Conservation (phyloP, 2,329 filamentous ascomycete genomes). For the Claviceps pazoutovae region DNA sequence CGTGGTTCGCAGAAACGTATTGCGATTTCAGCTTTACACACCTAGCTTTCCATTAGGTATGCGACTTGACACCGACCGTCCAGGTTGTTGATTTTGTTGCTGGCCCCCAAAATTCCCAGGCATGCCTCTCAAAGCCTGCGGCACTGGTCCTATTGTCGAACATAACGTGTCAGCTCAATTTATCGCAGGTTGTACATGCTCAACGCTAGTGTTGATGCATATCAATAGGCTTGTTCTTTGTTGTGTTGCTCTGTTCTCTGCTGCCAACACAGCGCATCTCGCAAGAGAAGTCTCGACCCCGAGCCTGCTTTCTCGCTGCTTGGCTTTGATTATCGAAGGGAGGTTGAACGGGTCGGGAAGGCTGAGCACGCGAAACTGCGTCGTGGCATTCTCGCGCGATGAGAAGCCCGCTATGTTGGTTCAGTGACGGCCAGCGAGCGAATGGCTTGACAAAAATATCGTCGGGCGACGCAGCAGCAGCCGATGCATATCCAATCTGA, state of each 20-base stretch:
- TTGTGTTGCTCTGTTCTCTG: neutral
- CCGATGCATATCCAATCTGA: slow-evolving; percentile 6
- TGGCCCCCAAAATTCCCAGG: slow-evolving; percentile 45
- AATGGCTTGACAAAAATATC: neutral
- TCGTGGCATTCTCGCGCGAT: neutral
- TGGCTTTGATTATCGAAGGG: neutral
- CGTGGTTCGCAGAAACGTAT: neutral
- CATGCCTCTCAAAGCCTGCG: slow-evolving; percentile 48
- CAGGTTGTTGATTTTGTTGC: slow-evolving; percentile 40
- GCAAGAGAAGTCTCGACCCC: neutral
- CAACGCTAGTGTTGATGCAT: neutral
- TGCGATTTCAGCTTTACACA: slow-evolving; percentile 15
- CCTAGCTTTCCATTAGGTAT: slow-evolving; percentile 54
- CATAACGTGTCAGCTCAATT: slow-evolving; percentile 14
- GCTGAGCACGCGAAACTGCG: neutral
- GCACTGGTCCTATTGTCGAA: slow-evolving; percentile 37
- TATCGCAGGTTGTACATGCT: neutral
- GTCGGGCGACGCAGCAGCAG: neutral
- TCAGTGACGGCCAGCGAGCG: neutral
- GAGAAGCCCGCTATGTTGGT: neutral
- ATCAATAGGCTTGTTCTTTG: neutral
- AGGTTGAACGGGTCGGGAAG: neutral
- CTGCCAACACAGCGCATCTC: neutral
- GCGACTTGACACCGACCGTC: slow-evolving; percentile 40
- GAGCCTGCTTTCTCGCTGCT: neutral